Percentiles rank a stretch among this genome's conserved stretches.
Evolutionary conservation across 1,139 yeast species (phyloP).

Genomic region (Debaryomycetaceae sp.): DNA sequence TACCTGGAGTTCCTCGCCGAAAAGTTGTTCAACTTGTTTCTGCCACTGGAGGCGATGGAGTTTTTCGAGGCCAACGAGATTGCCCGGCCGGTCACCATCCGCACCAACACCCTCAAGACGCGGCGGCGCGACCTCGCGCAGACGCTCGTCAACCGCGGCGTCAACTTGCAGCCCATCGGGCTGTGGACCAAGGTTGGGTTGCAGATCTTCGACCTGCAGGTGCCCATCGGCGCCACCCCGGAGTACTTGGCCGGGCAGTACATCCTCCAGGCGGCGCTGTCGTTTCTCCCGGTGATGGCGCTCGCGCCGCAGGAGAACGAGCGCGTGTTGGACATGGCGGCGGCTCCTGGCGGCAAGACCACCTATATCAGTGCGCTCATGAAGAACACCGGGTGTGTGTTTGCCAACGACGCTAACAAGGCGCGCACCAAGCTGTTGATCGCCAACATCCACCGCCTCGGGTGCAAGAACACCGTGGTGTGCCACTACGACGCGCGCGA

Average conservation of each 20-base stretch:
- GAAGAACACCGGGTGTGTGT: constrained; percentile 97
- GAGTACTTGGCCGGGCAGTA: constrained; percentile 98
- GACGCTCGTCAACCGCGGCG: constrained; percentile 92
- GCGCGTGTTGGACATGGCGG: constrained; percentile 96
- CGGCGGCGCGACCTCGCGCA: constrained; percentile 96
- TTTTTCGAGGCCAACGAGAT: constrained; percentile 98
- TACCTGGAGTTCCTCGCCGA: constrained; percentile 93
- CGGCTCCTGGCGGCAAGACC: constrained; percentile 99
- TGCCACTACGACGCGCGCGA: constrained; percentile 98
- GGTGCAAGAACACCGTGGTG: constrained; percentile 93
- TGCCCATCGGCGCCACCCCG: constrained; percentile 99
- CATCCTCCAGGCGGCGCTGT: constrained; percentile 96
- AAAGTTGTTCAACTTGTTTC: constrained; percentile 81
- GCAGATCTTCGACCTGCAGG: constrained; percentile 96
- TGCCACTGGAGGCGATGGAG: constrained; percentile 96
- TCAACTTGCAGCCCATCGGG: constrained; percentile 94
- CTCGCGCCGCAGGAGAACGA: constrained; percentile 94
- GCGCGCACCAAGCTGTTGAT: constrained; percentile 93
- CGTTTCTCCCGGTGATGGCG: constrained; percentile 97
- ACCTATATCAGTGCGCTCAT: constrained; percentile 93
- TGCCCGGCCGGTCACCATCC: constrained; percentile 91
- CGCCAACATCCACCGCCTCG: constrained; percentile 96
- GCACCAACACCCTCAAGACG: constrained; percentile 92
- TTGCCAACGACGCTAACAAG: constrained; percentile 96
- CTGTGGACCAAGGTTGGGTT: constrained; percentile 97